phyloP scores from a whole-genome alignment of 2,329 filamentous ascomycete genomes.

The Pseudocercospora vitis region DNA sequence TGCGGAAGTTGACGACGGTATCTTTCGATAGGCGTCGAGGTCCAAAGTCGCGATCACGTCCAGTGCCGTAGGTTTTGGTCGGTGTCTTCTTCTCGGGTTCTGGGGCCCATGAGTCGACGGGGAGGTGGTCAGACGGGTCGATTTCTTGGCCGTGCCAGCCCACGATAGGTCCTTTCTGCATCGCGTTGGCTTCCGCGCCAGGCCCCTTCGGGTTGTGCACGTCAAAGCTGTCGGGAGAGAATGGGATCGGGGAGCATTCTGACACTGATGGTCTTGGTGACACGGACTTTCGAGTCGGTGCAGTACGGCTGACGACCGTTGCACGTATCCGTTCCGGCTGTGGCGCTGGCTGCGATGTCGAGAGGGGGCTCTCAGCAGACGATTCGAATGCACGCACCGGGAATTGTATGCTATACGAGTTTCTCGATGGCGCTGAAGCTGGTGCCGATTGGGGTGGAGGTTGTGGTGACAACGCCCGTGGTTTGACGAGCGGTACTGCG shows the following conservation, averaged over 20 bases:
- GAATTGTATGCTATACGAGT: constrained; percentile 35
- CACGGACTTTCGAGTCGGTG: constrained; percentile 66
- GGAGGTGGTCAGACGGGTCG: constrained; percentile 77
- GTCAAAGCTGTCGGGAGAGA: constrained; percentile 74
- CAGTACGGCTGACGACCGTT: constrained; percentile 19
- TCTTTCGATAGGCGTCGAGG: constrained; percentile 35
- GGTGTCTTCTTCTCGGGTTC: constrained; percentile 65
- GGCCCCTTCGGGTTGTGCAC: constrained; percentile 61
- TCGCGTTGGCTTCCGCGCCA: constrained; percentile 8
- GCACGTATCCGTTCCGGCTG: constrained; percentile 1
- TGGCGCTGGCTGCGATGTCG: constrained; percentile 30
- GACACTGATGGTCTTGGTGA: constrained; percentile 63
- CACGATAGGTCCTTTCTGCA: constrained; percentile 65
- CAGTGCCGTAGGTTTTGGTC: constrained; percentile 38
- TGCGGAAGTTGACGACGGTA: constrained; percentile 38
- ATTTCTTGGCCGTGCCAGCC: constrained; percentile 73
- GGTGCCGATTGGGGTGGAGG: constrained; percentile 26
- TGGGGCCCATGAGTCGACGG: constrained; percentile 73
- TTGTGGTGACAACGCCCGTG: constrained; percentile 35
- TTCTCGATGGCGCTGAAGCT: constrained; percentile 22
- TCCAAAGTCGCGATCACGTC: constrained; percentile 38
- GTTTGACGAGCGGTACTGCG: constrained; percentile 33
- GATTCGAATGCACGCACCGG: constrained; percentile 38
- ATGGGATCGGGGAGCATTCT: constrained; percentile 62
- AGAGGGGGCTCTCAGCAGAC: constrained; percentile 43